Conservation (phyloP, 2,329 filamentous ascomycete genomes). For the Fusarium odoratissimum region DNA sequence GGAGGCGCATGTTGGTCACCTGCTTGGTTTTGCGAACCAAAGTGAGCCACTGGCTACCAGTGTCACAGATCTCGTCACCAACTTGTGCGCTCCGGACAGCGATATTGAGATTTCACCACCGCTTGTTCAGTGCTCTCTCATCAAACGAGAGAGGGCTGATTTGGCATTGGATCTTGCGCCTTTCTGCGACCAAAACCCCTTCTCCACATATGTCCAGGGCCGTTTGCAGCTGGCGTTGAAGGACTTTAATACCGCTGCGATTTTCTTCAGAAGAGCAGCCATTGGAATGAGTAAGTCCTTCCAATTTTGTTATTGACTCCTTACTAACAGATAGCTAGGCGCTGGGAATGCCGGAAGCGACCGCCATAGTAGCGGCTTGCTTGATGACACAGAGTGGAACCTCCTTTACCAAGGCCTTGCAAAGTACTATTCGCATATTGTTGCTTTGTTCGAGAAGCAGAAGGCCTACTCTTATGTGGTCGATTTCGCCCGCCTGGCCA, state of each 20-base stretch:
- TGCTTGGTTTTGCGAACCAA: slow-evolving; percentile 69
- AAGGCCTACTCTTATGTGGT: slow-evolving; percentile 83
- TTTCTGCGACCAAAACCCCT: slow-evolving; percentile 69
- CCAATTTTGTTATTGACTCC: neutral
- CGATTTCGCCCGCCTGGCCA: slow-evolving; percentile 81
- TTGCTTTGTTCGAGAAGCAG: slow-evolving; percentile 81
- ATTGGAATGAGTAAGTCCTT: slow-evolving; percentile 81
- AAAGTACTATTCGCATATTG: slow-evolving; percentile 88
- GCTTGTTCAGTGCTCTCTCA: slow-evolving; percentile 70
- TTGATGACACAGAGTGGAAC: slow-evolving; percentile 80
- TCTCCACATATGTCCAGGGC: slow-evolving; percentile 85
- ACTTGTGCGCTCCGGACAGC: slow-evolving; percentile 73
- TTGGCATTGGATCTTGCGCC: slow-evolving; percentile 67
- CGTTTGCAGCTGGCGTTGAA: slow-evolving; percentile 79
- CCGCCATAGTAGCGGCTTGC: slow-evolving; percentile 71
- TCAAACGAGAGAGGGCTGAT: slow-evolving; percentile 70
- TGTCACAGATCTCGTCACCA: slow-evolving; percentile 74
- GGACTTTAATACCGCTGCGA: slow-evolving; percentile 78
- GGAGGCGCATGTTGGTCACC: slow-evolving; percentile 70
- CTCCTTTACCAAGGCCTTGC: slow-evolving; percentile 78
- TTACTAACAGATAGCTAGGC: slow-evolving; percentile 54
- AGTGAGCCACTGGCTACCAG: slow-evolving; percentile 66
- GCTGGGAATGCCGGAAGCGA: slow-evolving; percentile 59
- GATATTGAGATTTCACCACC: slow-evolving; percentile 72
- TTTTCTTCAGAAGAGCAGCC: slow-evolving; percentile 84